These are phyloP conservation scores for Chenopodium berlandieri DNA, from an alignment of 148 eudicot genomes.

Conservation along the genomic window DNA sequence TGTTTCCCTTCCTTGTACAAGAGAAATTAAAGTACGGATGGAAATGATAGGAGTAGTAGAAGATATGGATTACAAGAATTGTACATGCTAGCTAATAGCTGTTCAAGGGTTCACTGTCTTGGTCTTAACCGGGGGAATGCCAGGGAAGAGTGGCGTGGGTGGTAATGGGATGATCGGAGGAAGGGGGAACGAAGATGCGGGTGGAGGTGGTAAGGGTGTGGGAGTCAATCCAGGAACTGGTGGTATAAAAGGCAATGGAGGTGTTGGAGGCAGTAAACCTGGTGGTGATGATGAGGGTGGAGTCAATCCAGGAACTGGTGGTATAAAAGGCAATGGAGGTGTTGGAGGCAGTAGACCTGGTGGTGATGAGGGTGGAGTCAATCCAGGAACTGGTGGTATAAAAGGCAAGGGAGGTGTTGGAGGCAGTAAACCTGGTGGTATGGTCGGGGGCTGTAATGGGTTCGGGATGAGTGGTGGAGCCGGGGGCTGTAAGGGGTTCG, in stretches of 20 bases:
- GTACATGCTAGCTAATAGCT: slow-evolving; percentile 10
- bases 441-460: slow-evolving; percentile 49
- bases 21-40: background rate
- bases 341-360: slow-evolving; percentile 27
- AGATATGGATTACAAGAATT: slow-evolving; percentile 20
- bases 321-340: slow-evolving; percentile 24
- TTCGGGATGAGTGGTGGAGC: slow-evolving; percentile 36
- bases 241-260: slow-evolving; percentile 27
- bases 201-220: slow-evolving; percentile 35
- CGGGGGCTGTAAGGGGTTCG: slow-evolving; percentile 44
- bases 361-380: slow-evolving; percentile 32
- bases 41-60: slow-evolving; percentile 5
- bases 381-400: slow-evolving; percentile 27
- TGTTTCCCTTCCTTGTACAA: background rate
- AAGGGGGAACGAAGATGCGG: slow-evolving; percentile 12
- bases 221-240: slow-evolving; percentile 27
- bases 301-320: slow-evolving; percentile 28
- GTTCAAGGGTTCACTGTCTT: slow-evolving; percentile 26
- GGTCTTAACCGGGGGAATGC: slow-evolving; percentile 18
- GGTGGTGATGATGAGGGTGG: slow-evolving; percentile 34
- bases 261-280: slow-evolving; percentile 24
- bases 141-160: slow-evolving; percentile 17
- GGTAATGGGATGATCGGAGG: slow-evolving; percentile 24
- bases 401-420: slow-evolving; percentile 25
- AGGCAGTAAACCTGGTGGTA: slow-evolving; percentile 29